Base-by-base conservation (phyloP, 208 protist genomes). In the Tritrichomonas musculus region DNA sequence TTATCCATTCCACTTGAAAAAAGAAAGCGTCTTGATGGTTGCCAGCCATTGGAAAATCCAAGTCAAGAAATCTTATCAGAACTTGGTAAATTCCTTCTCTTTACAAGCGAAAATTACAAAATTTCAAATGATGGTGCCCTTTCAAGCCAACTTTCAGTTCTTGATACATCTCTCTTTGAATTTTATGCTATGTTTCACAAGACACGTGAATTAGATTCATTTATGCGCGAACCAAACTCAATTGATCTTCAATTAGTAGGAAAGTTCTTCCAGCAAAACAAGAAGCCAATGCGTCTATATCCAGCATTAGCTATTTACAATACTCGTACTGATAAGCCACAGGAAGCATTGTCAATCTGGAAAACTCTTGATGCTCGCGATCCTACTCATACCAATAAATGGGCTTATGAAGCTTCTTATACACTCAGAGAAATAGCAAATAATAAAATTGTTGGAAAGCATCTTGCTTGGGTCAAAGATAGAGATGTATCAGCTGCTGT, bases 251-350 rank as follows among this genome's bases (percentile, higher is more conserved):
- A 88, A 47, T 36, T 88, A 47, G 27, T 88, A 27, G 47, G 11
- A 39, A 27, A 47, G 8, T 88, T 57, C 77, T 50, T 88, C 27
- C 20, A 53, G 13, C 27, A 88, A 47, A 88, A 88, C 5, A 11
- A 47, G 8, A 88, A 88, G 77, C 25, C 25, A n/a, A 20, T 88
- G 13, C 77, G 41, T 49, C 22, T 88, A 0, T 49, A 88, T n/a
- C 77, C 77, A 57, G 77, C 77, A 17, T 88, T 57, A 14, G 77
- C 77, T 60, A 88, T 88, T 36, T 88, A 41, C n/a, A 20, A 88
- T 8, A 47, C 77, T 20, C 8, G 73, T 50, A 17, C 41, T 30
- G 33, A 50, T 27, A 36, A 82, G 50, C 4, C 33, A 82, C 39
- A 53, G 39, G 3, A 88, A 53, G 77, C 77, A 8, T 53, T 88